Percentiles rank a stretch among this genome's conserved stretches.
Evolutionary conservation across 306 rosid species (phyloP).

Genomic region (Medicago arabica): DNA sequence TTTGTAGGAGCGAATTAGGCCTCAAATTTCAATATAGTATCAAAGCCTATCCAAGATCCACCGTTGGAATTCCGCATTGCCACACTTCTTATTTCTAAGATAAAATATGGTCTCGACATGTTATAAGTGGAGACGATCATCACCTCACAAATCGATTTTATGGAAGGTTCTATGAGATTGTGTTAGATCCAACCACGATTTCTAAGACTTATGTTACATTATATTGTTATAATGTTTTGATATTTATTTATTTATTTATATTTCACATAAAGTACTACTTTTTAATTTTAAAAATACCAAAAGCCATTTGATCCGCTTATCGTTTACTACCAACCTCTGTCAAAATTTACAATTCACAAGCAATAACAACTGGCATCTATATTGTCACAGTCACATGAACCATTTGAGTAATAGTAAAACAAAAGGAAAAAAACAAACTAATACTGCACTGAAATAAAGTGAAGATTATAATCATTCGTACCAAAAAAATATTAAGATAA

Average conservation of each 20-base stretch:
- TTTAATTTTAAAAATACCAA: background rate
- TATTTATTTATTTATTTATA: background rate
- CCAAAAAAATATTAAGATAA: background rate
- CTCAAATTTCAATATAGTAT: no score
- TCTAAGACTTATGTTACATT: no score
- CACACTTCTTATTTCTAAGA: no score
- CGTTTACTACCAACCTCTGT: background rate
- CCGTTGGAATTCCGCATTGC: no score
- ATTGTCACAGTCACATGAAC: constrained; percentile 15
- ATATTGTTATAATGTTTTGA: no score
- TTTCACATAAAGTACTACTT: background rate
- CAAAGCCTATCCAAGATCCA: no score
- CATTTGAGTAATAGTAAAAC: background rate
- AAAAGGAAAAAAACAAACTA: constrained; percentile 11
- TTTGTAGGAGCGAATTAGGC: no score
- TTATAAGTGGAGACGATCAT: no score
- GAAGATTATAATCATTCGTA: constrained; percentile 2
- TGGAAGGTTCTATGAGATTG: no score
- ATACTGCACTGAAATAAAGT: constrained; percentile 1
- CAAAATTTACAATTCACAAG: background rate
- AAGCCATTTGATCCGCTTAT: background rate
- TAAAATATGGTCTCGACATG: no score
- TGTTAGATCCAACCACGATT: no score
- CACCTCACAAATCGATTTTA: no score
- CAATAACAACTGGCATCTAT: constrained; percentile 25